Percentiles rank a stretch among this genome's conserved stretches.
phyloP scores from a whole-genome alignment of 2,329 filamentous ascomycete genomes.

The Arthrobotrys pseudoclavata region DNA sequence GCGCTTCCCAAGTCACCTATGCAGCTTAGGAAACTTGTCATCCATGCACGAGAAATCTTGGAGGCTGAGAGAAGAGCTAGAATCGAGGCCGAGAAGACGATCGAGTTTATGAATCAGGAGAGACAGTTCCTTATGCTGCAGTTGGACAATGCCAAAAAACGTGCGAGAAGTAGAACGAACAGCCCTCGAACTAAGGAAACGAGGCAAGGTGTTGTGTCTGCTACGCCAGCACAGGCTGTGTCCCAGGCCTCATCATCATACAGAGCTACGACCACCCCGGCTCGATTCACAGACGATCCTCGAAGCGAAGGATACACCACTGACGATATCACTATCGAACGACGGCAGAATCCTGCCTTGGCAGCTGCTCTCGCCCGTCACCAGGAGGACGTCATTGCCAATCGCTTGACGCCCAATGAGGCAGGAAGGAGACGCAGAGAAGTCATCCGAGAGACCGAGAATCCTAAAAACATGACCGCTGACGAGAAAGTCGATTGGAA shows the following conservation, averaged over 20 bases:
- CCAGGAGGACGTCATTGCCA: conserved; percentile 21
- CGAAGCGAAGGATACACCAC: neutral
- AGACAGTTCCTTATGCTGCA: conserved; percentile 12
- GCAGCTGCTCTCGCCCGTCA: conserved; percentile 15
- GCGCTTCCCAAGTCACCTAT: conserved; percentile 28
- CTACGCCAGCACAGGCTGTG: neutral
- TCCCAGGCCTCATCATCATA: neutral
- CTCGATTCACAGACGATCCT: neutral
- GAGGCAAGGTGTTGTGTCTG: conserved; percentile 6
- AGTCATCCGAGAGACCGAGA: neutral
- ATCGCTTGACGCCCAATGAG: conserved; percentile 5
- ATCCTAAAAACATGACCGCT: neutral
- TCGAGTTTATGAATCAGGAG: conserved; percentile 23
- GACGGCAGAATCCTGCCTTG: conserved; percentile 15
- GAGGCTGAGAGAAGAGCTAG: conserved; percentile 32
- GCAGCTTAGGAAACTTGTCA: conserved; percentile 34
- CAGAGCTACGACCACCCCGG: neutral
- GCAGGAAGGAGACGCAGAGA: conserved; percentile 6
- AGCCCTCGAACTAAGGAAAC: neutral
- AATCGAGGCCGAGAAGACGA: conserved; percentile 2
- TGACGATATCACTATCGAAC: conserved; percentile 1
- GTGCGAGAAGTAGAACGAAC: conserved; percentile 11
- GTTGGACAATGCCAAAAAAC: conserved; percentile 26
- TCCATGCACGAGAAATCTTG: conserved; percentile 20
- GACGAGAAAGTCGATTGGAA: conserved; percentile 6